A percentile compares a stretch with the other conserved stretches of the same genome.
phyloP scores from a whole-genome alignment of 148 eudicot genomes.

The Dianthus caryophyllus region DNA sequence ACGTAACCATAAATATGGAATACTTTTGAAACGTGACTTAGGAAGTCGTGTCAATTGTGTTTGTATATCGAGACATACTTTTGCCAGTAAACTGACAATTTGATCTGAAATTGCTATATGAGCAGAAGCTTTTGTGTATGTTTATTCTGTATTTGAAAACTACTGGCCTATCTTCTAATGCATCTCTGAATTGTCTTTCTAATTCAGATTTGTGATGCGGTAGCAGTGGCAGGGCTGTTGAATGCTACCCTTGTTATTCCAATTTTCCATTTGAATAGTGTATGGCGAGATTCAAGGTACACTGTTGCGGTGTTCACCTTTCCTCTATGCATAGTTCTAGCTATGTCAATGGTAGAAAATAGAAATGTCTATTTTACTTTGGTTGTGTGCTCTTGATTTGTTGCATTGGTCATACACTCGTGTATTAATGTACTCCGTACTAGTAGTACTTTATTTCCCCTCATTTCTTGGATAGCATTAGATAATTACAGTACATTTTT shows the following conservation, averaged over 20 bases:
- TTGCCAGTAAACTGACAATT: too few species aligned
- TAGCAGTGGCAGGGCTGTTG: slow-evolving; percentile 90
- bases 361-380: too few species aligned
- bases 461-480: slow-evolving; percentile 8
- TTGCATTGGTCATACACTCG: neutral
- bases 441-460: neutral
- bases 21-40: too few species aligned
- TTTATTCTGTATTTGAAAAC: neutral
- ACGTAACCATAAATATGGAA: too few species aligned
- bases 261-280: slow-evolving; percentile 88
- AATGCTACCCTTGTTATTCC: slow-evolving; percentile 98
- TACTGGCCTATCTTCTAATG: neutral
- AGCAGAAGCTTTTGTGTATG: neutral
- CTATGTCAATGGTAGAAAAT: slow-evolving; percentile 1
- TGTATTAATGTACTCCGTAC: too few species aligned
- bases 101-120: neutral
- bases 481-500: slow-evolving; percentile 4
- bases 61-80: too few species aligned
- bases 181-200: slow-evolving; percentile 18
- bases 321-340: neutral
- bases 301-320: neutral
- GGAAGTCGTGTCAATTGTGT: too few species aligned
- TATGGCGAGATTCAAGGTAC: slow-evolving; percentile 96
- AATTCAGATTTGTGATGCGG: slow-evolving; percentile 92
- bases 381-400: too few species aligned